Conservation (phyloP, 2,329 filamentous ascomycete species). For the Fusarium heterosporum region DNA sequence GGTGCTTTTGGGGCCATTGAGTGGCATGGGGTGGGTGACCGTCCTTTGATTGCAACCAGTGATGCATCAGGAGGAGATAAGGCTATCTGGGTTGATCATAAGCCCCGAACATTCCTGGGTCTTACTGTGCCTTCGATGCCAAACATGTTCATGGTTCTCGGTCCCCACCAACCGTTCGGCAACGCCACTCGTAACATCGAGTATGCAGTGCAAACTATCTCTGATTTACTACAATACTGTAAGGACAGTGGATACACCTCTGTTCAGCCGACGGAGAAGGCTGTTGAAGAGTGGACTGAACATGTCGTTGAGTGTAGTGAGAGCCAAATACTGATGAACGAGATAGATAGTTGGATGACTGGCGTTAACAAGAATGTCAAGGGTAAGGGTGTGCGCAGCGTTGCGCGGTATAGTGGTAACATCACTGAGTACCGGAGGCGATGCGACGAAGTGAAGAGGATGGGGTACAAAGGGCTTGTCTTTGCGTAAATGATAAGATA, state of each 20-base stretch:
- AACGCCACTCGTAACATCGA: slow-evolving; percentile 39
- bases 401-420: slow-evolving; percentile 45
- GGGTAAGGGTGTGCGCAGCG: slow-evolving; percentile 56
- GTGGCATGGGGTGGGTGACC: slow-evolving; percentile 19
- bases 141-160: slow-evolving; percentile 44
- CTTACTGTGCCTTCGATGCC: slow-evolving; percentile 26
- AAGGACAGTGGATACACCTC: slow-evolving; percentile 19
- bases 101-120: slow-evolving; percentile 20
- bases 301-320: slow-evolving; percentile 60
- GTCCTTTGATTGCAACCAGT: slow-evolving; percentile 23
- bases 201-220: background rate
- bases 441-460: slow-evolving; percentile 15
- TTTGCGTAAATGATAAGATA: background rate
- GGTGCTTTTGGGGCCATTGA: slow-evolving; percentile 36
- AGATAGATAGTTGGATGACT: slow-evolving; percentile 64
- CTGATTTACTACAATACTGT: slow-evolving; percentile 28
- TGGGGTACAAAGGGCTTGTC: slow-evolving; percentile 6
- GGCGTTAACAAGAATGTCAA: slow-evolving; percentile 65
- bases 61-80: slow-evolving; percentile 7
- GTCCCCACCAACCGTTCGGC: slow-evolving; percentile 34
- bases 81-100: slow-evolving; percentile 38
- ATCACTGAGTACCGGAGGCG: slow-evolving; percentile 30
- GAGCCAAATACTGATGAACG: slow-evolving; percentile 53
- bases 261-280: slow-evolving; percentile 14
- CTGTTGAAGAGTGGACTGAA: slow-evolving; percentile 45